Evolutionary conservation across 2,329 filamentous ascomycete genomes (phyloP), one percentile per base, ranked within the genome.

Genomic region (Xylariales sp.): DNA sequence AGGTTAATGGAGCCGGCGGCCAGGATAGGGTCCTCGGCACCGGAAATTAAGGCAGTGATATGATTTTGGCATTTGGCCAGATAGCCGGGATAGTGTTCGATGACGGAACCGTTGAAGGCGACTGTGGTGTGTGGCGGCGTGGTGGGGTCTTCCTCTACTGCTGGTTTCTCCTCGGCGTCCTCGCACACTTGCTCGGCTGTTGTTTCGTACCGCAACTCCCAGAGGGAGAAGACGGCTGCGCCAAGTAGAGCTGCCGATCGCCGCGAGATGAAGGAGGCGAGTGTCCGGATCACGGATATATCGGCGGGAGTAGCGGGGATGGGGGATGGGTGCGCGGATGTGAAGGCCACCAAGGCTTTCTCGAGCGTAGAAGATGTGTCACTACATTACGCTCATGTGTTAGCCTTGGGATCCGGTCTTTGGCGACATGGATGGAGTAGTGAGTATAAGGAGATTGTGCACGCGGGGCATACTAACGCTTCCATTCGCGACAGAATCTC

Each of bases 41-140:
- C 65, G 71, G 79, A 56, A 73, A 89, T 84, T 8, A 94, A 81
- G 46, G 83, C 81, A 73, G 93, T 83, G 54, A 94, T 80, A 72
- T 89, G 89, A 5, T 76, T 76, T 77, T 94, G 91, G 74, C 89
- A 90, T 49, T 81, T 83, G 39, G 78, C 79, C 28, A 86, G 82
- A 78, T 93, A 95, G 7, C 83, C 82, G 0, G 92, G 91, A 75
- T 94, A 95, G 73, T 90, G 90, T 79, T 94, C 91, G 59, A 94
- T 89, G 57, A 95, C 91, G 34, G 90, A 91, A 52, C 92, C 92
- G 75, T 93, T 94, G 79, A 91, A 94, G 3, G 91, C 91, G n/a
- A 95, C 87, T 1, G 87, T 84, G 3, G 87, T 89, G 64, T 81
- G 80, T 41, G 77, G 75, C 7, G 85, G 76, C 36, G 76, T 73